Evolutionary conservation across 306 rosid genomes (phyloP), one percentile per base, ranked within the genome.

Genomic region (Adenanthera pavonina): DNA sequence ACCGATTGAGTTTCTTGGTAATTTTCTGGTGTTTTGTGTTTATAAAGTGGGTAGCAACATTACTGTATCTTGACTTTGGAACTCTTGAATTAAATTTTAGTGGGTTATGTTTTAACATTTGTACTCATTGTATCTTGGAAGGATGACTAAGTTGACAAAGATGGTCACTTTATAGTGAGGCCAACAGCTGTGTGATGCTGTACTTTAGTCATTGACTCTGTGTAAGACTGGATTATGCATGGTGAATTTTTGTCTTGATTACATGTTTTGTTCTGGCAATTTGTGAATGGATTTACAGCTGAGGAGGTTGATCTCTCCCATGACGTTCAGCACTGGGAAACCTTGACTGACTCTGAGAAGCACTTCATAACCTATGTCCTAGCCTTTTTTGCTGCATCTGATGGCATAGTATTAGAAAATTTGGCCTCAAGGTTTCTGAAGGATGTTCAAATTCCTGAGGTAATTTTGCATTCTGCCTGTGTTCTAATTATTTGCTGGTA

Each of bases 381-480:
- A 44, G 97, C 98, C 41, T 94, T 94, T 86, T 94, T 94, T 76
- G 98, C 97, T 4, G 91, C 98, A 43, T 94, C 98, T 56, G 98
- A 94, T 84, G 98, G 98, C 79, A 94, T 94, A 8, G 97, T 94
- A 61, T 81, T 92, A 84, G 98, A 92, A 84, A 94, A 92, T 80
- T 89, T 94, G 85, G 98, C 97, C 19, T 91, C 97, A 43, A 84
- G 97, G 83, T 94, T 94, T 89, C 80, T 94, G 30, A 91, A 82
- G 2, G 98, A 94, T 85, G 91, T 94, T 76, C 94, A 94, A 85
- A 78, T 94, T 81, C 94, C 95, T 3, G 98, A 94, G 93, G 98
- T 94, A 84, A 56, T 56, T 60, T 80, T 44, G 14, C 78, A 17
- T 51, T 47, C 59, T 56, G 66, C 41, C 34, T 67, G 46, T n/a